Evolutionary conservation across 139 green algal species (phyloP).

Genomic region (Chlamydomonas applanata): DNA sequence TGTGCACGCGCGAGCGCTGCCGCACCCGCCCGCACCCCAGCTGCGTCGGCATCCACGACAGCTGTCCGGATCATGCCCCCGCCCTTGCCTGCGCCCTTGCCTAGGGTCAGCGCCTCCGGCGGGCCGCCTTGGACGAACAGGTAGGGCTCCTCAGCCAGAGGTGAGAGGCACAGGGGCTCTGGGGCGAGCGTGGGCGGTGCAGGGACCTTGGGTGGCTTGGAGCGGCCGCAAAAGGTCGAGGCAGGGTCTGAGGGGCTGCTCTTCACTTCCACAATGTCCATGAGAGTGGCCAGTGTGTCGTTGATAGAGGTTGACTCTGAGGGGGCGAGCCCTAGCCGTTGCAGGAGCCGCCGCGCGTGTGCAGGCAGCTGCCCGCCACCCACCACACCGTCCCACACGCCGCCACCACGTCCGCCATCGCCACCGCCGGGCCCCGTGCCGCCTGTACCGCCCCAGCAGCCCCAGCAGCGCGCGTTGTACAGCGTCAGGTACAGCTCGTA

Average conservation of each 20-base stretch:
- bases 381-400: no score
- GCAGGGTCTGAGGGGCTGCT: background rate
- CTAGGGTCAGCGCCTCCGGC: background rate
- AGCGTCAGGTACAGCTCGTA: slow-evolving; percentile 17
- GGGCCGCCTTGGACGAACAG: slow-evolving; percentile 29
- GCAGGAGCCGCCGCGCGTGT: slow-evolving; percentile 1
- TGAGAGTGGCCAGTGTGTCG: background rate
- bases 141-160: slow-evolving; percentile 40
- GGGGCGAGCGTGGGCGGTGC: slow-evolving; percentile 28
- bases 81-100: background rate
- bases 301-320: slow-evolving; percentile 16
- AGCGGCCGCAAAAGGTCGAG: background rate
- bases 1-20: background rate
- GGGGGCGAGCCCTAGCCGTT: slow-evolving; percentile 14
- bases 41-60: background rate
- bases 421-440: no score
- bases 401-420: no score
- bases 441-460: background rate
- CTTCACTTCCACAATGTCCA: background rate
- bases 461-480: slow-evolving; percentile 20
- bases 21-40: background rate
- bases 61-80: background rate
- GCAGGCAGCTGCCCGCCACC: no score
- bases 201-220: slow-evolving; percentile 12
- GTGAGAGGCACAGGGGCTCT: slow-evolving; percentile 44